These are phyloP conservation scores for Filobasidium wieringae DNA, from an alignment of 768 basidiomycete genomes.

Conservation along the genomic window DNA sequence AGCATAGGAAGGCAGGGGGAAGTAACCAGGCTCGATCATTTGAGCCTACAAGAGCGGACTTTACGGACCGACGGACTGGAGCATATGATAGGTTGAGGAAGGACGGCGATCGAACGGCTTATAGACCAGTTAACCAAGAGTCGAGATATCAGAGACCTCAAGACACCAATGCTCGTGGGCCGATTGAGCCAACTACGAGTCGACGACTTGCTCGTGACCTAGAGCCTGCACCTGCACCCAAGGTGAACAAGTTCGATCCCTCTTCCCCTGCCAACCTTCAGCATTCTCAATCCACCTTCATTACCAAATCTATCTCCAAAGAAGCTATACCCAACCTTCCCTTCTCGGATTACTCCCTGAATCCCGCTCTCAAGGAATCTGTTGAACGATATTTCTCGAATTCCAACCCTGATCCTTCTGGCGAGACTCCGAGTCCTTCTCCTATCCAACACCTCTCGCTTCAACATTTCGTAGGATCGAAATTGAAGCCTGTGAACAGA, in stretches of 20 bases:
- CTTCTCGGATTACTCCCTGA: conserved; percentile 12
- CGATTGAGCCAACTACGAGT: not conserved
- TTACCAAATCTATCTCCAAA: conserved; percentile 1
- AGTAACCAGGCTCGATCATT: too few species aligned
- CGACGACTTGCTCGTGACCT: not conserved
- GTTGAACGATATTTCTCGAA: conserved; percentile 3
- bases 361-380: conserved; percentile 9
- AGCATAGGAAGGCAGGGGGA: too few species aligned
- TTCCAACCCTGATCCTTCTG: not conserved
- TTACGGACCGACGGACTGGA: too few species aligned
- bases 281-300: not conserved
- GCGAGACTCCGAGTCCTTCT: conserved; percentile 3
- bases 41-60: too few species aligned
- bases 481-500: conserved; percentile 16
- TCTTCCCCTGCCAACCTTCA: not conserved
- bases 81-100: too few species aligned
- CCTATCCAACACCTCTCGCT: conserved; percentile 53
- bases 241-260: not conserved
- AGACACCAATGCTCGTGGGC: too few species aligned
- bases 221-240: not conserved
- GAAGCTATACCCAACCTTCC: conserved; percentile 1
- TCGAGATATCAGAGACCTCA: too few species aligned
- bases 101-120: too few species aligned
- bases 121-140: too few species aligned
- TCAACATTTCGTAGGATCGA: conserved; percentile 48